phyloP scores from a whole-genome alignment of 202 grass and related monocot species.

The Musa balbisiana region DNA sequence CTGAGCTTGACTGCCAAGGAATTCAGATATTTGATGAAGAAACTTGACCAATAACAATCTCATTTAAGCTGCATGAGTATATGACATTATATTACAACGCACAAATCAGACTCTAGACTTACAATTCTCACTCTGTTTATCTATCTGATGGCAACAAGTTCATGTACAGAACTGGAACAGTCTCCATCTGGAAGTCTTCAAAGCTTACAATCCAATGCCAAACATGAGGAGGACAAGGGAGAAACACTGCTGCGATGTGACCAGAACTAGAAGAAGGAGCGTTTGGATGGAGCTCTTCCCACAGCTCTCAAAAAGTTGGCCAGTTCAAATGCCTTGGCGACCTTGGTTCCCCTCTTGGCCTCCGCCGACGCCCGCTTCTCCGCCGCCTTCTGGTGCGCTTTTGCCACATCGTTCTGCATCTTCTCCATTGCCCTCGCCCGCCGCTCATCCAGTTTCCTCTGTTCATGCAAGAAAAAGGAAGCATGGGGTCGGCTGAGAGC shows the following conservation, averaged over 20 bases:
- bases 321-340: conserved; percentile 73
- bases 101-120: neutral
- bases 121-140: conserved; percentile 1
- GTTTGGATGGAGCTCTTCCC: conserved; percentile 75
- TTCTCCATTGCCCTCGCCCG: conserved; percentile 71
- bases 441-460: conserved; percentile 87
- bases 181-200: too few species aligned
- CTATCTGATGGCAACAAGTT: too few species aligned
- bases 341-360: conserved; percentile 71
- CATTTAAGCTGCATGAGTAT: neutral
- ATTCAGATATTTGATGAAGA: too few species aligned
- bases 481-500: too few species aligned
- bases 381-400: conserved; percentile 68
- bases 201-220: too few species aligned
- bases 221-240: too few species aligned
- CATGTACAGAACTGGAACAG: too few species aligned
- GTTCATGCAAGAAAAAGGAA: neutral
- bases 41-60: too few species aligned
- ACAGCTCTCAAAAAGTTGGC: conserved; percentile 88
- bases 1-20: too few species aligned
- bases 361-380: conserved; percentile 91
- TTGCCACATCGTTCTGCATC: conserved; percentile 82
- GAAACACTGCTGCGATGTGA: neutral
- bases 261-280: conserved; percentile 64
- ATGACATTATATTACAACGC: neutral